Base-by-base conservation (phyloP, 148 eudicot species). In the Rhododendron simsii region DNA sequence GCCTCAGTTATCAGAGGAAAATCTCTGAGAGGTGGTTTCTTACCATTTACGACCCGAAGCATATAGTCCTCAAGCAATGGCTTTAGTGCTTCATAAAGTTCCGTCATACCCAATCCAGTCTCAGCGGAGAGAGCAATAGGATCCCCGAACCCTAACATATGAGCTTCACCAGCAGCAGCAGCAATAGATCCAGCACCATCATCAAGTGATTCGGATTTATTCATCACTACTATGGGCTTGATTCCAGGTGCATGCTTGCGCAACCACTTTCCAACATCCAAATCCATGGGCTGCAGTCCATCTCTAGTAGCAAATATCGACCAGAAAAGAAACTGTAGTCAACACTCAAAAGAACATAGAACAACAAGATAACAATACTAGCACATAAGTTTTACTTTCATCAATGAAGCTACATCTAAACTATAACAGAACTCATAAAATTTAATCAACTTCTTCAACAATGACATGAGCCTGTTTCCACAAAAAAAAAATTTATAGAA, bases 181-280 rank as follows among this genome's bases (percentile, higher is more conserved):
- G 95, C 95, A 83, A 95, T 87, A 87, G 98, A 88, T 48, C 99
- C 99, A 88, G 87, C 91, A 55, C 87, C 83, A 86, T 92, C 96
- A 91, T 95, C 98, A 30, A 97, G 93, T 87, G 94, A 89, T 89
- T 97, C 99, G 30, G 98, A 93, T 92, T 97, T 97, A 89, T 97
- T 97, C 95, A 97, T 94, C 78, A 97, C 95, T 71, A 97, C 93
- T 30, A 94, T 86, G 77, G 91, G 93, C 87, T 92, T 95, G 81
- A 97, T 91, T 51, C 92, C 95, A 41, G 95, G 87, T 5, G 96
- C 98, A 89, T 94, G 93, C 90, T 87, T 93, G 83, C 99, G 96
- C 85, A 97, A 86, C 99, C 99, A 97, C 92, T 94, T 95, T 84
- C 99, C 99, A 84, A 97, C 99, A 91, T 93, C 98, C 92, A 93